These are phyloP conservation scores for Noccaea bulbosa DNA, from an alignment of 345 rosid species.

Conservation along the genomic window DNA sequence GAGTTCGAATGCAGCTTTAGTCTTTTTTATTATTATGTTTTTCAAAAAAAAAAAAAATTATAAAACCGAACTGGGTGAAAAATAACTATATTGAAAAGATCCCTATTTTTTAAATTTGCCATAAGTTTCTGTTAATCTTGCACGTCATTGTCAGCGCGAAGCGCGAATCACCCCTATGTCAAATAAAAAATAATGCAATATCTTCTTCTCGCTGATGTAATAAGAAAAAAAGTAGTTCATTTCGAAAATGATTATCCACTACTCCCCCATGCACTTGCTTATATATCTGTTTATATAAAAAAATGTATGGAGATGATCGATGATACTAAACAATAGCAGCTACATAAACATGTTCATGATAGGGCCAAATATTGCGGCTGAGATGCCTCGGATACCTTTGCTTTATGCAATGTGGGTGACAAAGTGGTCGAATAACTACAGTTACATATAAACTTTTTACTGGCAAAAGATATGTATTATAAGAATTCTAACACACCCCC, in stretches of 20 bases:
- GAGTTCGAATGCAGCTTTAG: no score
- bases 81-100: no score
- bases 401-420: slow-evolving; percentile 18
- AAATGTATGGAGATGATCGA: slow-evolving; percentile 5
- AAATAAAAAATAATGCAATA: slow-evolving; percentile 12
- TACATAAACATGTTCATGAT: slow-evolving; percentile 22
- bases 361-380: slow-evolving; percentile 37
- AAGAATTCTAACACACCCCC: slow-evolving; percentile 4
- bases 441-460: slow-evolving; percentile 7
- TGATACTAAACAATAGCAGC: neutral
- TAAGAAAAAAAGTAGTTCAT: slow-evolving; percentile 3
- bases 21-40: no score
- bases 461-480: slow-evolving; percentile 1
- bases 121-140: no score
- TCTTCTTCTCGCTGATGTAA: slow-evolving; percentile 26
- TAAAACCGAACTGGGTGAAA: no score
- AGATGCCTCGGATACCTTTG: slow-evolving; percentile 34
- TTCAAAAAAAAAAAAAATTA: no score
- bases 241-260: slow-evolving; percentile 24
- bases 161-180: no score
- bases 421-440: slow-evolving; percentile 17
- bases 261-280: slow-evolving; percentile 20
- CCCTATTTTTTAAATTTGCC: no score
- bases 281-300: neutral
- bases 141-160: no score